These are phyloP conservation scores for Solanum paucissectum DNA, from an alignment of 257 asterid genomes.

Conservation along the genomic window DNA sequence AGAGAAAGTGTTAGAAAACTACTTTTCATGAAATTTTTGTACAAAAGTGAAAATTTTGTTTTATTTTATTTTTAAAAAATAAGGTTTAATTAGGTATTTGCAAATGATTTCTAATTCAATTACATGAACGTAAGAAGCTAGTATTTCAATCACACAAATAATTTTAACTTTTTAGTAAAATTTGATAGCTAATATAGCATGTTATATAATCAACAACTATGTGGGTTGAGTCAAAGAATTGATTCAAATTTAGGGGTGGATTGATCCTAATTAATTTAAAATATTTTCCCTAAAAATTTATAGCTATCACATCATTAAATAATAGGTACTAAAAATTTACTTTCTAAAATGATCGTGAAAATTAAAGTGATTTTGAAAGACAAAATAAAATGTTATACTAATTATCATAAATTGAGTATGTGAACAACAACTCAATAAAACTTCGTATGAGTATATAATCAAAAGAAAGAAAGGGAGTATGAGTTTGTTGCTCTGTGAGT, in stretches of 20 bases:
- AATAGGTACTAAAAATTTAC: too few species aligned
- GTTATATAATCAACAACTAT: too few species aligned
- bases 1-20: not conserved
- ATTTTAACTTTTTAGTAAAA: too few species aligned
- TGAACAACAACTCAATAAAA: not conserved
- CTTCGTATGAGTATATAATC: not conserved
- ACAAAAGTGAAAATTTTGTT: not conserved
- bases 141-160: too few species aligned
- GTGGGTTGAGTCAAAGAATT: too few species aligned
- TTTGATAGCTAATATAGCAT: not conserved
- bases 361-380: too few species aligned
- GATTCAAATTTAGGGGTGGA: not conserved
- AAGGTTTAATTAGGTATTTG: not conserved
- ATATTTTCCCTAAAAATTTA: not conserved
- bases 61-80: too few species aligned
- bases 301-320: not conserved
- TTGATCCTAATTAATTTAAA: not conserved
- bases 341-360: not conserved
- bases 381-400: too few species aligned
- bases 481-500: not conserved
- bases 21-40: not conserved
- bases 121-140: not conserved
- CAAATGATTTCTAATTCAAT: not conserved
- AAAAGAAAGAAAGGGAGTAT: not conserved
- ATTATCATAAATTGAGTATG: not conserved